Percentiles rank a stretch among this genome's conserved stretches.
These are phyloP conservation scores for Asterionellopsis glacialis DNA, from an alignment of 108 stramenopile species.

Conservation along the genomic window DNA sequence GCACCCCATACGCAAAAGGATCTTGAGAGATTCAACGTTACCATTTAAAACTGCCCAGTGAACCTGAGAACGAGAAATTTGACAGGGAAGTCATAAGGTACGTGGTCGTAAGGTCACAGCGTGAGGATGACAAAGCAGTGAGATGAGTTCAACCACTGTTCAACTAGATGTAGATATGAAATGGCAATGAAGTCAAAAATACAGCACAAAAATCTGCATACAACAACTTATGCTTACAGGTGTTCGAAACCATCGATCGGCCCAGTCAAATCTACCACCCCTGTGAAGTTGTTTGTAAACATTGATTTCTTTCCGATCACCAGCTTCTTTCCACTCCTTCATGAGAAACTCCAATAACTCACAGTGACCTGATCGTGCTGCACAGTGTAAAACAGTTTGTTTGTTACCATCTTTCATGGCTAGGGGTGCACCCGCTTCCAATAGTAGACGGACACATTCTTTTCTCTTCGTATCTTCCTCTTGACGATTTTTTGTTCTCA, in stretches of 20 bases:
- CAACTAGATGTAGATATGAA: too few species aligned
- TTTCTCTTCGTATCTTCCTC: constrained; percentile 47
- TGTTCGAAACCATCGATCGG: constrained; percentile 54
- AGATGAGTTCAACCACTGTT: too few species aligned
- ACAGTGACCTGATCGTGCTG: constrained; percentile 65
- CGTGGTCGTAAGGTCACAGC: too few species aligned
- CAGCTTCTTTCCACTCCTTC: constrained; percentile 32
- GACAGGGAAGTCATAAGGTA: too few species aligned
- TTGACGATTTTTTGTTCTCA: neutral
- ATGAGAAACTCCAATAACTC: constrained; percentile 42
- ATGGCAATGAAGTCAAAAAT: too few species aligned
- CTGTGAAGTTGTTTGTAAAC: constrained; percentile 12
- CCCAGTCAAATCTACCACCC: constrained; percentile 43
- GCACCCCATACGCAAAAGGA: constrained; percentile 59
- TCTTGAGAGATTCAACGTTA: constrained; percentile 41
- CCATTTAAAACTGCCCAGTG: constrained; percentile 87
- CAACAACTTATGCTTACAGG: constrained; percentile 21
- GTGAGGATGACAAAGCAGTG: too few species aligned
- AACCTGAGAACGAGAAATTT: constrained; percentile 4
- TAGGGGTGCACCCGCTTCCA: constrained; percentile 47
- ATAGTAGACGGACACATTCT: constrained; percentile 50
- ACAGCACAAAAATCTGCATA: too few species aligned
- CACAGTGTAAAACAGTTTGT: constrained; percentile 72
- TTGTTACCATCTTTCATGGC: constrained; percentile 79
- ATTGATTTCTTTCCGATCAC: constrained; percentile 18